Conservation (phyloP, 352 stramenopile genomes). For the Paralagenidium karlingii region DNA sequence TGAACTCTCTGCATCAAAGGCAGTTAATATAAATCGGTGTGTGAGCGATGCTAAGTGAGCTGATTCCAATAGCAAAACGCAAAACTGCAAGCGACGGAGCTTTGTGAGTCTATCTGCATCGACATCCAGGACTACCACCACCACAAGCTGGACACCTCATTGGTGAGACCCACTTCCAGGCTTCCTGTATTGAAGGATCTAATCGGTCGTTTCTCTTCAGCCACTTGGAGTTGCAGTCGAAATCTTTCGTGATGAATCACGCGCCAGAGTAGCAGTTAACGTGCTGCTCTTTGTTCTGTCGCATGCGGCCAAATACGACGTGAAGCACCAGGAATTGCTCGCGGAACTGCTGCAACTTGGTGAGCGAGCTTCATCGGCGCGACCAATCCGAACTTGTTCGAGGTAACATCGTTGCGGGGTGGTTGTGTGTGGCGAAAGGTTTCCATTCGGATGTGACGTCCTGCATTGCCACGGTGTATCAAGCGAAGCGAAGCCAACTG, state of each 20-base stretch:
- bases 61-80: not conserved
- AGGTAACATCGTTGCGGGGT: too few species aligned
- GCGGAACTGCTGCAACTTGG: slow-evolving; percentile 39
- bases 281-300: slow-evolving; percentile 33
- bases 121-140: not conserved
- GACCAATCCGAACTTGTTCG: too few species aligned
- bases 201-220: too few species aligned
- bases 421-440: too few species aligned
- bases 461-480: too few species aligned
- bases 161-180: not conserved
- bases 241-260: too few species aligned
- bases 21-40: too few species aligned
- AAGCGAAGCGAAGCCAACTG: too few species aligned
- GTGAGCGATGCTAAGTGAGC: not conserved
- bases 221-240: too few species aligned
- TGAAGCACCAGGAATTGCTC: slow-evolving; percentile 14
- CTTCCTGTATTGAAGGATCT: not conserved
- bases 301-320: slow-evolving; percentile 33
- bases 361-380: too few species aligned
- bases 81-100: not conserved
- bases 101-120: not conserved
- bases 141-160: not conserved
- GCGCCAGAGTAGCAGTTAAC: too few species aligned
- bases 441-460: too few species aligned
- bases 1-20: not conserved